phyloP scores from a whole-genome alignment of 768 basidiomycete genomes.

The Pleurotus giganteus region DNA sequence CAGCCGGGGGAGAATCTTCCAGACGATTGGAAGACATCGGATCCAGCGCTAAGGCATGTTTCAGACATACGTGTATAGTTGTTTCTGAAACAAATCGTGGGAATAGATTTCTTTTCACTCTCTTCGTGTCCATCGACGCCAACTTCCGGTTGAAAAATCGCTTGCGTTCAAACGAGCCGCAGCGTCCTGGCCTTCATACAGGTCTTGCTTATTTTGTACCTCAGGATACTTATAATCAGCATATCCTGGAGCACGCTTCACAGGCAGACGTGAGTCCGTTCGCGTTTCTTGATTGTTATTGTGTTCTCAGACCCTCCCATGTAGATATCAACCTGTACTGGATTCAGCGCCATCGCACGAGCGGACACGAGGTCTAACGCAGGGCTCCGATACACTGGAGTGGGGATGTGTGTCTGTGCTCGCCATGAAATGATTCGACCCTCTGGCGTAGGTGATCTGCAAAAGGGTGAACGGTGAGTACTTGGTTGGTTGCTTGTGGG shows the following conservation, averaged over 20 bases:
- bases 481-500: too few species aligned
- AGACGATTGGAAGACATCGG: slow-evolving; percentile 8
- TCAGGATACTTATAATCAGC: not conserved
- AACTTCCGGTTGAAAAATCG: slow-evolving; percentile 23
- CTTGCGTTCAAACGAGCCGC: not conserved
- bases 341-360: slow-evolving; percentile 13
- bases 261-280: not conserved
- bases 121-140: slow-evolving; percentile 22
- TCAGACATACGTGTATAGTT: not conserved
- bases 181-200: slow-evolving; percentile 10
- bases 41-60: not conserved
- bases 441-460: slow-evolving; percentile 23
- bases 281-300: not conserved
- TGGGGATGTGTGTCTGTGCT: slow-evolving; percentile 18
- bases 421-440: slow-evolving; percentile 15
- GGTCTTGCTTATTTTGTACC: slow-evolving; percentile 10
- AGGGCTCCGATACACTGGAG: slow-evolving; percentile 19
- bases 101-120: slow-evolving; percentile 20
- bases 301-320: not conserved
- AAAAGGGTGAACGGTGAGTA: slow-evolving; percentile 22
- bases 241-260: not conserved
- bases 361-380: slow-evolving; percentile 12
- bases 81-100: not conserved
- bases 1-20: slow-evolving; percentile 24
- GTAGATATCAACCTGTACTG: slow-evolving; percentile 17